These are phyloP conservation scores for Ophiostoma ulmi DNA, from an alignment of 2,329 filamentous ascomycete species.

Conservation along the genomic window DNA sequence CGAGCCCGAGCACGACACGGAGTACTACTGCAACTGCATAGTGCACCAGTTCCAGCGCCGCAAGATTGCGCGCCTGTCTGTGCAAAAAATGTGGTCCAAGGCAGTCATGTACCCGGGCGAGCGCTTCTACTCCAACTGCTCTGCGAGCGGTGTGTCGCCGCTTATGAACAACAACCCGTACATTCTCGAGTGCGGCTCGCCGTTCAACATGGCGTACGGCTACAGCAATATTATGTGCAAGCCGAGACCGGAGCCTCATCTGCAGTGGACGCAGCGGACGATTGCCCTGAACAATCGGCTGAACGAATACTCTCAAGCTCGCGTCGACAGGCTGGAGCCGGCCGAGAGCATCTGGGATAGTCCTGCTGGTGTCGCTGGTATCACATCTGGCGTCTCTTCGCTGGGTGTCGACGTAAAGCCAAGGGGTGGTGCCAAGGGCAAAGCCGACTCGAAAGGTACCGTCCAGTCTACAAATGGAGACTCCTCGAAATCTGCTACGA, in stretches of 20 bases:
- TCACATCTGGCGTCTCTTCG: background rate
- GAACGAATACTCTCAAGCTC: conserved; percentile 20
- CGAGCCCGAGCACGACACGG: conserved; percentile 43
- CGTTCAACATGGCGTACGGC: conserved; percentile 7
- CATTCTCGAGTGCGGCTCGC: conserved; percentile 8
- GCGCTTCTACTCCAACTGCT: conserved; percentile 28
- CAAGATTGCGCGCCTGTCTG: conserved; percentile 36
- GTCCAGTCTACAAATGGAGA: background rate
- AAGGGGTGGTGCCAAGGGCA: background rate
- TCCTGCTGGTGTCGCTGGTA: background rate
- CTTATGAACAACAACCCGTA: conserved; percentile 18
- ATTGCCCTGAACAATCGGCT: conserved; percentile 21
- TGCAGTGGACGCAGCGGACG: conserved; percentile 16
- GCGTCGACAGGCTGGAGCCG: conserved; percentile 22
- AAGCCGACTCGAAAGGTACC: background rate
- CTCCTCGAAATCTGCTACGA: background rate
- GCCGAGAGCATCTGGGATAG: conserved; percentile 22
- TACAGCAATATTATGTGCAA: background rate
- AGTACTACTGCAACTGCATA: conserved; percentile 38
- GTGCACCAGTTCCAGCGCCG: conserved; percentile 38
- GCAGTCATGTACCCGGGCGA: conserved; percentile 46
- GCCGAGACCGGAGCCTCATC: background rate
- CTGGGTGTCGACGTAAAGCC: background rate
- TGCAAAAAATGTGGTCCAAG: conserved; percentile 41
- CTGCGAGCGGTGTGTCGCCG: conserved; percentile 25